Base-by-base conservation (phyloP, 1,284 basidiomycete species). In the Leccinum insolens region DNA sequence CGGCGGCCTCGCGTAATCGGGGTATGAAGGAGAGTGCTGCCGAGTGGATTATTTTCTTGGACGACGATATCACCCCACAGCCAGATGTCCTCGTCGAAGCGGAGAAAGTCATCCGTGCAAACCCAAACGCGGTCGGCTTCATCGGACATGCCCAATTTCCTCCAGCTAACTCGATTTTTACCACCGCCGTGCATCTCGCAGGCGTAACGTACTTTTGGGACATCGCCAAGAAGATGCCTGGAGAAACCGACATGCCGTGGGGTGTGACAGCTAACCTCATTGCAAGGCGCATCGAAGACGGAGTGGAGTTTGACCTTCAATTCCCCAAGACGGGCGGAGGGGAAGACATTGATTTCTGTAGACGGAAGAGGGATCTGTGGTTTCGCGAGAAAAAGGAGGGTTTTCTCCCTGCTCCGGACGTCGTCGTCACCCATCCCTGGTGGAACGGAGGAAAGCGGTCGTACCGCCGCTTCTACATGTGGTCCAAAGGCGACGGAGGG, bases 291-390 rank as follows among this genome's bases (percentile, higher is more conserved):
- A 74, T 81, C 49, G 70, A 79, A 3, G 86, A 88, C 66, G 81
- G 77, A 0, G 80, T 88, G 22, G 70, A 72, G 52, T 89, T 81
- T 73, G 79, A 84, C 70, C 73, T 80, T 4, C 73, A 71, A 7
- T 89, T 86, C 69, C 88, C 88, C 2, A 89, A 87, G 77, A 89
- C 87, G 2, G 87, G 87, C 3, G 87, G 88, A 4, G 88, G 88
- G 0, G 88, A 89, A 69, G 87, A 89, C 61, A 88, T 89, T 22
- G 85, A 88, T 70, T 89, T 84, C 69, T 88, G 86, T 70, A 77
- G 81, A n/a, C 74, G 76, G 68, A 88, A 88, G 72, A 80, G 86
- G 11, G 74, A 79, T 7, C 79, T 74, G 49, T 82, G 80, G 31
- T 60, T 84, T 25, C 67, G 68, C 5, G 67, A 75, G 17, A 81